phyloP scores from a whole-genome alignment of 2,329 filamentous ascomycete species.

The Cordyceps pruinosa region DNA sequence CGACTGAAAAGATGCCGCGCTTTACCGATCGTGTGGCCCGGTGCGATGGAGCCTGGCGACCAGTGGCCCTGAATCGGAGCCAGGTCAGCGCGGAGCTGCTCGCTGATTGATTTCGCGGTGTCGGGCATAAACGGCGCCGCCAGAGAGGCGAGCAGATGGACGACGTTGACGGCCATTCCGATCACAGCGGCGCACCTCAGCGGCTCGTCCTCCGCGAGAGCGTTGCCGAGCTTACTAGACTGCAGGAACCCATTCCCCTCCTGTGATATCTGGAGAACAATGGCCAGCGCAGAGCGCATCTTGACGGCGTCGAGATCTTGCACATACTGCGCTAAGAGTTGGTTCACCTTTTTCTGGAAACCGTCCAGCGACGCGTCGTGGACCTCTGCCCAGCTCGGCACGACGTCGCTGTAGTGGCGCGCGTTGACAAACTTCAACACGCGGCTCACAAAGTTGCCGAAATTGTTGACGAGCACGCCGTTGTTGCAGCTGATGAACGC shows the following conservation, averaged over 20 bases:
- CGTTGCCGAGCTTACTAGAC: slow-evolving; percentile 46
- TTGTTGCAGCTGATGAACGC: slow-evolving; percentile 80
- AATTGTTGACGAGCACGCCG: slow-evolving; percentile 69
- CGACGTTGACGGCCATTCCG: slow-evolving; percentile 71
- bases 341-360: slow-evolving; percentile 53
- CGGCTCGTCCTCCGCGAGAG: slow-evolving; percentile 46
- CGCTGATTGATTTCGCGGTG: slow-evolving; percentile 66
- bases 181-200: slow-evolving; percentile 51
- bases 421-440: slow-evolving; percentile 60
- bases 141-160: slow-evolving; percentile 72
- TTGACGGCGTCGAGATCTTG: slow-evolving; percentile 63
- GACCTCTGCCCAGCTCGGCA: slow-evolving; percentile 27
- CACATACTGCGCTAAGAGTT: slow-evolving; percentile 59
- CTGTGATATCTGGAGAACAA: slow-evolving; percentile 60
- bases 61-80: slow-evolving; percentile 59
- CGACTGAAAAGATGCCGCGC: slow-evolving; percentile 71
- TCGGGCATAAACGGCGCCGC: slow-evolving; percentile 78
- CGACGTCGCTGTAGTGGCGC: slow-evolving; percentile 30
- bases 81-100: slow-evolving; percentile 57
- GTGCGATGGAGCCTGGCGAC: slow-evolving; percentile 53
- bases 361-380: slow-evolving; percentile 45
- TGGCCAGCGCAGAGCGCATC: slow-evolving; percentile 58
- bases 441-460: slow-evolving; percentile 68
- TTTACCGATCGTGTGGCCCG: slow-evolving; percentile 74
- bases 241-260: slow-evolving; percentile 44